Evolutionary conservation across 2,329 filamentous ascomycete species (phyloP).

Genomic region (Trichoderma gracile): DNA sequence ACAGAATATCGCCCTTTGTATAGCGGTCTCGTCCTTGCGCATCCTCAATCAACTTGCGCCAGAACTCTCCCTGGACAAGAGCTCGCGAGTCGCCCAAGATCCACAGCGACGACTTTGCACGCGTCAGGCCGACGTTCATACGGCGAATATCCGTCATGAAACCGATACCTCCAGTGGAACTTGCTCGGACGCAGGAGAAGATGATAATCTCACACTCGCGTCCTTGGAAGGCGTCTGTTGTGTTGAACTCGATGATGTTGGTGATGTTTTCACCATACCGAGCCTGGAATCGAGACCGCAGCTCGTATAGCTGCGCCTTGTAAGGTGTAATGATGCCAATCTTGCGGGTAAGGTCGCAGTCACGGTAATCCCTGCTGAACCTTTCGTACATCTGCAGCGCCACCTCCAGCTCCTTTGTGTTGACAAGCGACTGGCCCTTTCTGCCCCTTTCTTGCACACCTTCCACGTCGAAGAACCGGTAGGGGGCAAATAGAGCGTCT

Average conservation of each 20-base stretch:
- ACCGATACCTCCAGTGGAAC: slow-evolving; percentile 89
- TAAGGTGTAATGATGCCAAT: slow-evolving; percentile 98
- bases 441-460: slow-evolving; percentile 81
- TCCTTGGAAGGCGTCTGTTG: slow-evolving; percentile 96
- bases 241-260: slow-evolving; percentile 92
- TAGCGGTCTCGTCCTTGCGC: slow-evolving; percentile 73
- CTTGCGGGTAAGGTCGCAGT: slow-evolving; percentile 73
- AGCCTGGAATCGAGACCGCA: slow-evolving; percentile 72
- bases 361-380: slow-evolving; percentile 69
- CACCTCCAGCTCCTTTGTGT: slow-evolving; percentile 81
- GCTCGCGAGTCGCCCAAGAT: slow-evolving; percentile 91
- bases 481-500: slow-evolving; percentile 79
- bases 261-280: slow-evolving; percentile 74
- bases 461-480: slow-evolving; percentile 95
- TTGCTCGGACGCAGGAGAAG: slow-evolving; percentile 95
- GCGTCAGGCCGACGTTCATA: slow-evolving; percentile 98
- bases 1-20: slow-evolving; percentile 64
- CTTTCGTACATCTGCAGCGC: slow-evolving; percentile 83
- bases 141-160: slow-evolving; percentile 97
- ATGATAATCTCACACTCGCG: slow-evolving; percentile 98
- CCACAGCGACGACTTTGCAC: slow-evolving; percentile 95
- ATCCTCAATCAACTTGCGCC: slow-evolving; percentile 83
- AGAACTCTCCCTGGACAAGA: slow-evolving; percentile 84
- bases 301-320: slow-evolving; percentile 83
- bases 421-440: slow-evolving; percentile 86